Base-by-base conservation (phyloP, 179 eudicot genomes). In the Drosera spatulata region DNA sequence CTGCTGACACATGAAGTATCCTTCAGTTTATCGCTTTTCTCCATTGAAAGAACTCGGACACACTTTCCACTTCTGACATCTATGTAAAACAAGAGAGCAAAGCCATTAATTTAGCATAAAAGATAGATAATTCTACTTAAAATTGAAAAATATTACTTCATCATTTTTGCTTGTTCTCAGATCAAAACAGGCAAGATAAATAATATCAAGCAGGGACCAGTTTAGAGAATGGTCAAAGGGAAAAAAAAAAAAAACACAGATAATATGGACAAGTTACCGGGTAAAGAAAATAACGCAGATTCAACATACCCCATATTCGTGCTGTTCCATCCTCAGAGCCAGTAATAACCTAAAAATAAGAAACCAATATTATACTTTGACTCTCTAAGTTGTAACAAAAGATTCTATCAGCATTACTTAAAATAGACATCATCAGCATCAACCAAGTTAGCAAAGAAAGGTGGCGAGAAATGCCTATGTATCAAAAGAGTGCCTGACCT, bases 321-420 rank as follows among this genome's bases (percentile, higher is more conserved):
- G 89, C 91, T 14, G 96, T 84, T 62, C 95, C 96, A 67, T 91
- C 98, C 82, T 91, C 98, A 44, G 98, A 91, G 64, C 96, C 96
- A 70, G 98, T 88, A 66, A 88, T 77, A 53, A 91, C 81, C 98
- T 91, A 80, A 61, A 72, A 63, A 22, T 22, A 22, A 22, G 33
- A 22, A 22, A 22, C 33, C 33, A 22, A 22, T 22, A 22, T 22
- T 22, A 22, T 22, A 22, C 33, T 22, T 22, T 22, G 33, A 22
- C 33, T 22, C 33, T 22, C 33, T 22, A 22, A 22, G 33, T 22
- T 22, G 33, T 0, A 22, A 22, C 33, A 22, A 22, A 22, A 22
- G 33, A 22, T 22, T 22, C 33, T 22, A 22, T 22, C 33, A 22
- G 33, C 33, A 22, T 22, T 22, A 22, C 33, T 22, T 0, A 22